These are phyloP conservation scores for Podaxis carcinomalis DNA, from an alignment of 768 basidiomycete species.

Conservation along the genomic window DNA sequence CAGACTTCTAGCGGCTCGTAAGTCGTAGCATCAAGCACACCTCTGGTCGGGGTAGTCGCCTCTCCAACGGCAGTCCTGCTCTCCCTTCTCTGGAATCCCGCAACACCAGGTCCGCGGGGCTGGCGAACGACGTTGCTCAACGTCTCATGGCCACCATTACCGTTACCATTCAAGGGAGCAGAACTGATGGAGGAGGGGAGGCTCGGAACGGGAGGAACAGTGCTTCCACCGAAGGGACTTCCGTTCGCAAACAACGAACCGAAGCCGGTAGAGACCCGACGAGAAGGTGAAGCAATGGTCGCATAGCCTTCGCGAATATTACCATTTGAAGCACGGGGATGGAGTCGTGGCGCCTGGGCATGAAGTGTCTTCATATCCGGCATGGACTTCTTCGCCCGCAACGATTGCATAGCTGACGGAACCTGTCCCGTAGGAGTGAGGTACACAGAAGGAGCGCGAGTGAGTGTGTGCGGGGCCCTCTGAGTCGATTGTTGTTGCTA, in stretches of 20 bases:
- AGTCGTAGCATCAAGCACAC: slow-evolving; percentile 79
- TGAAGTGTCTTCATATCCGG: slow-evolving; percentile 92
- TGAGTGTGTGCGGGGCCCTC: slow-evolving; percentile 52
- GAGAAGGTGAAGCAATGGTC: slow-evolving; percentile 79
- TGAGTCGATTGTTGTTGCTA: slow-evolving; percentile 36
- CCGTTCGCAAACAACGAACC: slow-evolving; percentile 64
- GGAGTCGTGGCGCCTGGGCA: slow-evolving; percentile 72
- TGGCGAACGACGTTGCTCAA: slow-evolving; percentile 67
- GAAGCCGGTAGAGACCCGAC: slow-evolving; percentile 70
- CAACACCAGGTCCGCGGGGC: slow-evolving; percentile 76
- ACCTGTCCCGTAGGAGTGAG: slow-evolving; percentile 49
- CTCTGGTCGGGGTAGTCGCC: slow-evolving; percentile 41
- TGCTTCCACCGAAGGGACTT: slow-evolving; percentile 37
- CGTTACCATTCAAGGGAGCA: slow-evolving; percentile 40
- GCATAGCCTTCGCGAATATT: slow-evolving; percentile 87
- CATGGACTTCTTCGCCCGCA: slow-evolving; percentile 98
- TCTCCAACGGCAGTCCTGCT: slow-evolving; percentile 47
- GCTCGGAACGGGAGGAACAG: slow-evolving; percentile 75
- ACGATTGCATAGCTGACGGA: slow-evolving; percentile 41
- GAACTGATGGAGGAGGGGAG: slow-evolving; percentile 57
- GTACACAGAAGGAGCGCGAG: slow-evolving; percentile 80
- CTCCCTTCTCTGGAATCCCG: slow-evolving; percentile 72
- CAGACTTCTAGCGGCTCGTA: slow-evolving; percentile 87
- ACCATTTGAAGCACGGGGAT: slow-evolving; percentile 79
- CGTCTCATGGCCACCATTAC: slow-evolving; percentile 33